A percentile compares a stretch with the other conserved stretches of the same genome.
These are phyloP conservation scores for Lagenaria siceraria DNA, from an alignment of 306 rosid genomes.

Conservation along the genomic window DNA sequence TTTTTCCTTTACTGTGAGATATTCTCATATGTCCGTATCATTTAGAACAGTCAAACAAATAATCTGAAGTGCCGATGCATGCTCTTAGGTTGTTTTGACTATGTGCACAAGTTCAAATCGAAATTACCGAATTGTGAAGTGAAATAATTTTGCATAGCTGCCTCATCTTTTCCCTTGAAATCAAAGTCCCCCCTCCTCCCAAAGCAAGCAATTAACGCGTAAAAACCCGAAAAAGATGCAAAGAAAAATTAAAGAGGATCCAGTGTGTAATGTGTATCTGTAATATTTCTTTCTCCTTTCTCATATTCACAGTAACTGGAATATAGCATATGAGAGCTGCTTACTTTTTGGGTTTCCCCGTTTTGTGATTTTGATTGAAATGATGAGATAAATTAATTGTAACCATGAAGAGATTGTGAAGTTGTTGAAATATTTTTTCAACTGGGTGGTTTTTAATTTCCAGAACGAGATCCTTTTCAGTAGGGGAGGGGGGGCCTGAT, in stretches of 20 bases:
- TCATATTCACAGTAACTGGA: neutral
- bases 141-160: neutral
- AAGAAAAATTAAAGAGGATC: neutral
- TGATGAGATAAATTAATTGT: neutral
- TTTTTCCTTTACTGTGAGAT: constrained; percentile 19
- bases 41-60: constrained; percentile 31
- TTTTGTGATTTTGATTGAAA: neutral
- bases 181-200: neutral
- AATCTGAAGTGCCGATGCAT: constrained; percentile 22
- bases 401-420: neutral
- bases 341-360: neutral
- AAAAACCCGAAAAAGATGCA: neutral
- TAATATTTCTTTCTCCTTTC: neutral
- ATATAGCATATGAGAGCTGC: neutral
- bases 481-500: neutral
- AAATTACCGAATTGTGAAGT: constrained; percentile 8
- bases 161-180: neutral
- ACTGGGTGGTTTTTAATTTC: neutral
- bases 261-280: neutral
- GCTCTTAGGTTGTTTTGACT: constrained; percentile 30
- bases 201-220: neutral
- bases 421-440: neutral
- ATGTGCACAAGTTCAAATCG: constrained; percentile 27
- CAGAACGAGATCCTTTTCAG: neutral
- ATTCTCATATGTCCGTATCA: constrained; percentile 26